Conservation (phyloP, 2,329 filamentous ascomycete species). For the Epichloe elymi region DNA sequence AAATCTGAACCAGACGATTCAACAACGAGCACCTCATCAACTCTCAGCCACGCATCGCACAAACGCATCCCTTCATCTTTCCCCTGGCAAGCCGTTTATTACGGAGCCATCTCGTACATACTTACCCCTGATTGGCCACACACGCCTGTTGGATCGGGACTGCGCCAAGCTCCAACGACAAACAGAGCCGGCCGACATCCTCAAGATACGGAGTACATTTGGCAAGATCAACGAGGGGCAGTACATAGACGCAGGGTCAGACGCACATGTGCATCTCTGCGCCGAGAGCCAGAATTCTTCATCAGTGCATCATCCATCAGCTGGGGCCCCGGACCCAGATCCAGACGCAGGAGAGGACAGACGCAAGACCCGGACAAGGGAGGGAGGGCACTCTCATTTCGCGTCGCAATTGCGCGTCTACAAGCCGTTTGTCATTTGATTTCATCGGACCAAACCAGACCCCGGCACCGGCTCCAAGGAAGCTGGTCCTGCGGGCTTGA, state of each 20-base stretch:
- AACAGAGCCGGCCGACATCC: not conserved
- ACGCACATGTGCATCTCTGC: not conserved
- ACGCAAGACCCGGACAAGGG: not conserved
- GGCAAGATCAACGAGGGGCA: not conserved
- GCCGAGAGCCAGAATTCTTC: not conserved
- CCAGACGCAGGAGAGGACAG: not conserved
- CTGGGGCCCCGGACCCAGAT: not conserved
- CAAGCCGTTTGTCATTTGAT: not conserved
- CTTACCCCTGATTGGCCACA: slow-evolving; percentile 1
- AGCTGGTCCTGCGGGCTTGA: not conserved
- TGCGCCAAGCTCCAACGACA: not conserved
- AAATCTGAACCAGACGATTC: too few species aligned
- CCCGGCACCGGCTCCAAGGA: not conserved
- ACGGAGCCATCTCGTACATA: not conserved
- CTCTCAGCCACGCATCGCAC: not conserved
- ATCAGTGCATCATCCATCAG: not conserved
- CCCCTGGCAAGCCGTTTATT: too few species aligned
- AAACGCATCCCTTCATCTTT: not conserved
- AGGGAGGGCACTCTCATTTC: not conserved
- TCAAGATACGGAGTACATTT: not conserved
- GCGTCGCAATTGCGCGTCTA: not conserved
- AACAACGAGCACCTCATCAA: too few species aligned
- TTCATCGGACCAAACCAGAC: too few species aligned
- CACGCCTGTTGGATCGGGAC: not conserved
- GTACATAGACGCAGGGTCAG: not conserved